These are phyloP conservation scores for Neonectria neomacrospora DNA, from an alignment of 2,329 filamentous ascomycete genomes.

Conservation along the genomic window DNA sequence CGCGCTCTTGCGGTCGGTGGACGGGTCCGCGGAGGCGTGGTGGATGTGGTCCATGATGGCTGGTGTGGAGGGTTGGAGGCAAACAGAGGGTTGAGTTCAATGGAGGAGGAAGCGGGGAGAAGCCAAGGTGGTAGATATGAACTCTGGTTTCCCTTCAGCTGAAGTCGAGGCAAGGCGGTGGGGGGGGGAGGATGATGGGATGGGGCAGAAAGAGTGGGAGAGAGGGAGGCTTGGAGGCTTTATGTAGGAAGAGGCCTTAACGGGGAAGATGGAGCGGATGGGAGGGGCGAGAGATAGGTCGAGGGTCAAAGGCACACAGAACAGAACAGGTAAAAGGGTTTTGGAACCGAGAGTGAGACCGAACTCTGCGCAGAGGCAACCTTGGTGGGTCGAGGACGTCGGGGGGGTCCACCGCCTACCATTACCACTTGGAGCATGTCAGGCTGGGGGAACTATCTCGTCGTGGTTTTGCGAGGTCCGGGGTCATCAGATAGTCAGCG, in stretches of 20 bases:
- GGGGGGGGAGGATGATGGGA: neutral
- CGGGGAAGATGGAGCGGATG: neutral
- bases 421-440: neutral
- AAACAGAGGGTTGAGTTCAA: neutral
- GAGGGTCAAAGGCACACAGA: neutral
- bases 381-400: slow-evolving; percentile 1
- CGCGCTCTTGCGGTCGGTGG: slow-evolving; percentile 25
- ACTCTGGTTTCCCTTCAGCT: no score
- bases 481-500: no score
- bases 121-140: neutral
- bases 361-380: slow-evolving; percentile 1
- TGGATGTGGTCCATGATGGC: slow-evolving; percentile 36
- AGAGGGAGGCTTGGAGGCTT: neutral
- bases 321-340: neutral
- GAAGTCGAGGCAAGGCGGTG: neutral
- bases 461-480: no score
- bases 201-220: neutral
- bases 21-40: slow-evolving; percentile 18
- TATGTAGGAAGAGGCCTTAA: neutral
- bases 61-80: neutral
- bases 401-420: neutral
- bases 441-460: neutral
- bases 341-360: slow-evolving; percentile 6
- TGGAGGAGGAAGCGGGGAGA: neutral
- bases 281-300: neutral